Conservation (phyloP, 345 rosid species). For the Hevea brasiliensis region DNA sequence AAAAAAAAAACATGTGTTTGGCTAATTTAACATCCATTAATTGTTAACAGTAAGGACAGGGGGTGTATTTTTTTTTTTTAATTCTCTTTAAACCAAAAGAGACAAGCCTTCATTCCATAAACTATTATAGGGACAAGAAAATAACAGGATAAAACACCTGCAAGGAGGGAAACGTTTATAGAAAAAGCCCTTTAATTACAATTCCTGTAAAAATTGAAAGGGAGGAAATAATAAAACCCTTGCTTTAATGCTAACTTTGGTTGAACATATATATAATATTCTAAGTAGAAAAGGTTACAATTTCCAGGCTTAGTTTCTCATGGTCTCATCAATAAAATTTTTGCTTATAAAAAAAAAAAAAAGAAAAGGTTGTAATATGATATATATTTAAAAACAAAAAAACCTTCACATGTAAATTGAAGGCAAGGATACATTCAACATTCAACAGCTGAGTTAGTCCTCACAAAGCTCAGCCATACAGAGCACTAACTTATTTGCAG, state of each 20-base stretch:
- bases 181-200: not conserved
- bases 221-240: no score
- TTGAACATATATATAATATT: not conserved
- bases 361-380: constrained; percentile 18
- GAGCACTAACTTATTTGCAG: constrained; percentile 32
- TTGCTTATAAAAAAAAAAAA: no score
- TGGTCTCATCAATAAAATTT: no score
- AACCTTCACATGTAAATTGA: constrained; percentile 21
- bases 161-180: not conserved
- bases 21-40: not conserved
- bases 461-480: constrained; percentile 31
- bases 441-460: constrained; percentile 27
- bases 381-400: not conserved
- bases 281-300: not conserved
- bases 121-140: no score
- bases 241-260: not conserved
- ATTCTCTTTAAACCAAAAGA: no score
- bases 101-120: not conserved
- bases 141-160: not conserved
- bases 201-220: not conserved
- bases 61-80: not conserved
- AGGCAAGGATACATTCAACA: constrained; percentile 31
- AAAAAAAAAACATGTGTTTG: not conserved
- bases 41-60: not conserved
- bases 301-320: no score